Evolutionary conservation across 1,139 yeast species (phyloP), one percentile per base, ranked within the genome.

Genomic region (Sugiyamaella sp.): DNA sequence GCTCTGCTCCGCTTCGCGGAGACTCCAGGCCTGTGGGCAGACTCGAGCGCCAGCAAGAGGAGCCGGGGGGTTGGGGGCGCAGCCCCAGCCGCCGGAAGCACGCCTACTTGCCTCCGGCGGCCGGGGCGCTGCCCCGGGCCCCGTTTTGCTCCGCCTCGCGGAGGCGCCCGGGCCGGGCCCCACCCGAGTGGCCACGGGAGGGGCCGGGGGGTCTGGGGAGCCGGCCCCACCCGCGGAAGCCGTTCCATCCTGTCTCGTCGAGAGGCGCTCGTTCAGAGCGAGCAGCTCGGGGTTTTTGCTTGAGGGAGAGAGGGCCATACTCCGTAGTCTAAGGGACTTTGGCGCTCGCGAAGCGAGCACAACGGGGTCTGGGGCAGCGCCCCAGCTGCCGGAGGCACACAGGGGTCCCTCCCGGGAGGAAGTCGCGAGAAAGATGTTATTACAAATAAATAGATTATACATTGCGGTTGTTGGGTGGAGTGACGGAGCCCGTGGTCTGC

Each of bases 401-500:
- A 22, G 27, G 37, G 14, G 21, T 8, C 29, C 9, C 10, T 24
- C 29, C 9, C 10, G 29, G 29, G 10, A 41, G 14, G 29, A 22
- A n/a, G n/a, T n/a, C n/a, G 17, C 9, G n/a, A 40, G 19, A 6
- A 10, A 16, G 16, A 14, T 24, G 19, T 25, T 43, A 43, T 24
- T 43, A 43, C 32, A 43, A 42, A 44, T 44, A 44, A 44, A 44
- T 44, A 44, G 16, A 12, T 33, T 33, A 33, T 22, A 44, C 40
- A 44, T 33, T 17, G 39, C 21, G 41, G 12, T 21, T 14, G 12
- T 21, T 14, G n/a, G 41, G 16, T n/a, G 39, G 47, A 21, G 17
- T 21, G 14, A 4, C 17, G 35, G 45, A 25, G 35, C 37, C 37
- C n/a, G 48, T 24, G 4, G 59, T 60, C 27, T 59, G 53, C 51